Conservation (phyloP, 495 filamentous ascomycete species). For the Aspergillus olivimuriae region DNA sequence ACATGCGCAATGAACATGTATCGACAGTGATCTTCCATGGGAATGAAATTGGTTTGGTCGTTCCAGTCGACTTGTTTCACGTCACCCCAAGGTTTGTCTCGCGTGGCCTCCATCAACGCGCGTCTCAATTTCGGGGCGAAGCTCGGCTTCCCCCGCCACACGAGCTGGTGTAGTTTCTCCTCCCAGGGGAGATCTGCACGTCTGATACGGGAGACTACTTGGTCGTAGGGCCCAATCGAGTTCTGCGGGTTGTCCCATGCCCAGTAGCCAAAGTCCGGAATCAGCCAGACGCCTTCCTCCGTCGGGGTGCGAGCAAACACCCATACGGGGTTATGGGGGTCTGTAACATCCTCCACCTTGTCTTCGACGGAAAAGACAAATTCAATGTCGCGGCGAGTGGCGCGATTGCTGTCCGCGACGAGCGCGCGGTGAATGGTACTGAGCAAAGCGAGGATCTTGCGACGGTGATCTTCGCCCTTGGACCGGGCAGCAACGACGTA, state of each 20-base stretch:
- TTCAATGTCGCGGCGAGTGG: conserved; percentile 53
- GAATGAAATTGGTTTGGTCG: conserved; percentile 31
- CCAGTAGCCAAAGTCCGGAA: conserved; percentile 79
- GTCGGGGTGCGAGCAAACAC: conserved; percentile 36
- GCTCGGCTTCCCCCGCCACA: conserved; percentile 60
- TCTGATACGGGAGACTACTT: conserved; percentile 46
- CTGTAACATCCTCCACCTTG: conserved; percentile 36
- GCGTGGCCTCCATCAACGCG: conserved; percentile 41
- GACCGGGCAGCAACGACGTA: conserved; percentile 32
- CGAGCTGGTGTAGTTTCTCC: conserved; percentile 46
- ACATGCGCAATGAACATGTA: conserved; percentile 55
- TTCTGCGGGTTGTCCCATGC: conserved; percentile 57
- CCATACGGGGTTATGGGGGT: conserved; percentile 46
- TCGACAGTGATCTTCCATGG: conserved; percentile 50
- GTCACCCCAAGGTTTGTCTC: conserved; percentile 49
- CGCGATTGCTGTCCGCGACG: conserved; percentile 33
- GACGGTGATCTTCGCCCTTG: conserved; percentile 34
- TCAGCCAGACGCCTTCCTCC: conserved; percentile 53
- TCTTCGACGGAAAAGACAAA: conserved; percentile 54
- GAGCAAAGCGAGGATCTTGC: conserved; percentile 39
- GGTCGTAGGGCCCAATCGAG: conserved; percentile 50
- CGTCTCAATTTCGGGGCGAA: conserved; percentile 41
- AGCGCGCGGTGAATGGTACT: conserved; percentile 43
- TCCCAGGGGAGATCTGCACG: conserved; percentile 38
- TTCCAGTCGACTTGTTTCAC: conserved; percentile 46